phyloP scores from a whole-genome alignment of 108 stramenopile species.

The Fistulifera solaris region DNA sequence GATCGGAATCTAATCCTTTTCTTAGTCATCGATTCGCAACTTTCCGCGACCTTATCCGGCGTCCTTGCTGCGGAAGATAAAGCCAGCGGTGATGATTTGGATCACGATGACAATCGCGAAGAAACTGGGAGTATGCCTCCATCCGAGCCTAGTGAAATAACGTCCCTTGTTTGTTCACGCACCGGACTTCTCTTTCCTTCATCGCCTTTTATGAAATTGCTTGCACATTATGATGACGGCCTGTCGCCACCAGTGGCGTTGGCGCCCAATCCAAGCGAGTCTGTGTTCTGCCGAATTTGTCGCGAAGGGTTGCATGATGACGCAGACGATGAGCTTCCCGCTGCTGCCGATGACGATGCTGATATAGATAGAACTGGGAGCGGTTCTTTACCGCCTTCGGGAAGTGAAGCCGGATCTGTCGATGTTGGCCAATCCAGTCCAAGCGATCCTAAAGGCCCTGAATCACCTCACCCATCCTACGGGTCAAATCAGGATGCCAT shows the following conservation, averaged over 20 bases:
- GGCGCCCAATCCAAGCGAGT: constrained; percentile 20
- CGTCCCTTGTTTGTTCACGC: constrained; percentile 24
- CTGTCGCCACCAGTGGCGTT: constrained; percentile 29
- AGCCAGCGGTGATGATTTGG: constrained; percentile 11
- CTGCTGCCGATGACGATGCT: constrained; percentile 8
- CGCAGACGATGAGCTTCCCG: constrained; percentile 30
- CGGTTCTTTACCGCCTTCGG: not conserved
- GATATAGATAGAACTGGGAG: not conserved
- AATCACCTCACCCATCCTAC: constrained; percentile 47
- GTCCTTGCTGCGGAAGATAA: not conserved
- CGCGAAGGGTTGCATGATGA: constrained; percentile 81
- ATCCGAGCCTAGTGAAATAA: constrained; percentile 17
- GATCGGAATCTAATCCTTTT: not conserved
- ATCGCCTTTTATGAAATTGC: constrained; percentile 51
- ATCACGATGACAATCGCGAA: constrained; percentile 24
- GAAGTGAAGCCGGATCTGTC: constrained; percentile 3
- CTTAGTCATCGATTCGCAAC: not conserved
- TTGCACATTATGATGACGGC: constrained; percentile 69
- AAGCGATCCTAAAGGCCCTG: constrained; percentile 21
- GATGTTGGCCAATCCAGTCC: not conserved
- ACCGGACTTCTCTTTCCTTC: constrained; percentile 59
- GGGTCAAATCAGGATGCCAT: constrained; percentile 31
- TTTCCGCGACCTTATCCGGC: not conserved
- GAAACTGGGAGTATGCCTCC: constrained; percentile 23
- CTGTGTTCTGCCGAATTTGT: constrained; percentile 86